Percentiles rank a stretch among this genome's conserved stretches.
Evolutionary conservation across 768 basidiomycete species (phyloP).

Genomic region (Podaxis sp.): DNA sequence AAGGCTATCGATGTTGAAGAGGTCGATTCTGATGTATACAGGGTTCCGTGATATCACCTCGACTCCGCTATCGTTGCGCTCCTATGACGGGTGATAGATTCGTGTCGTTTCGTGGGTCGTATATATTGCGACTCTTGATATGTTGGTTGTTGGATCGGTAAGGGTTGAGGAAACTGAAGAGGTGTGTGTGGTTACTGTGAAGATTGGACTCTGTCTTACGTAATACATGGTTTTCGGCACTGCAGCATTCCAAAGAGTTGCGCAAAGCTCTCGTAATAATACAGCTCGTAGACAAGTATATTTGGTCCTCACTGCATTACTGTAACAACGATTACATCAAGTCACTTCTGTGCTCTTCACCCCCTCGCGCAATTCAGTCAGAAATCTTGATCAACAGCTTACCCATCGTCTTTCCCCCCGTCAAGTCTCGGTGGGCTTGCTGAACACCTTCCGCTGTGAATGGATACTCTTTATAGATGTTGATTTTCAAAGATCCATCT

Average conservation of each 20-base stretch:
- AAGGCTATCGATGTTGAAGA: constrained; percentile 7
- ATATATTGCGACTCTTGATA: not conserved
- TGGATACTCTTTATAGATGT: constrained; percentile 74
- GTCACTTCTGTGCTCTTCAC: not conserved
- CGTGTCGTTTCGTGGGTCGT: not conserved
- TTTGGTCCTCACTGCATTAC: not conserved
- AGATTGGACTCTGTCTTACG: not conserved
- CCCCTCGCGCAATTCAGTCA: constrained; percentile 13
- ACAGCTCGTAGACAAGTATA: not conserved
- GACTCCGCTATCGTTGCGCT: not conserved
- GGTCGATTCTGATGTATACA: constrained; percentile 1
- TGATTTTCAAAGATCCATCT: constrained; percentile 59
- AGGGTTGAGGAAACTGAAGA: not conserved
- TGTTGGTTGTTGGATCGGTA: not conserved
- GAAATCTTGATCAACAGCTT: constrained; percentile 81
- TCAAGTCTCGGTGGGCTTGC: constrained; percentile 77
- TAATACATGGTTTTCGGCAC: not conserved
- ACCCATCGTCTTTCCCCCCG: constrained; percentile 74
- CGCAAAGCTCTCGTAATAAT: not conserved
- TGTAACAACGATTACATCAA: not conserved
- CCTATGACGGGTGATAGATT: not conserved
- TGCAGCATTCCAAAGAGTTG: not conserved
- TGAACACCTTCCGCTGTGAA: constrained; percentile 80
- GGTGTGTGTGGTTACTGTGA: constrained; percentile 1
- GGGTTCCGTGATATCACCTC: constrained; percentile 1